phyloP scores from a whole-genome alignment of 495 filamentous ascomycete genomes.

The Copromyces sp. region DNA sequence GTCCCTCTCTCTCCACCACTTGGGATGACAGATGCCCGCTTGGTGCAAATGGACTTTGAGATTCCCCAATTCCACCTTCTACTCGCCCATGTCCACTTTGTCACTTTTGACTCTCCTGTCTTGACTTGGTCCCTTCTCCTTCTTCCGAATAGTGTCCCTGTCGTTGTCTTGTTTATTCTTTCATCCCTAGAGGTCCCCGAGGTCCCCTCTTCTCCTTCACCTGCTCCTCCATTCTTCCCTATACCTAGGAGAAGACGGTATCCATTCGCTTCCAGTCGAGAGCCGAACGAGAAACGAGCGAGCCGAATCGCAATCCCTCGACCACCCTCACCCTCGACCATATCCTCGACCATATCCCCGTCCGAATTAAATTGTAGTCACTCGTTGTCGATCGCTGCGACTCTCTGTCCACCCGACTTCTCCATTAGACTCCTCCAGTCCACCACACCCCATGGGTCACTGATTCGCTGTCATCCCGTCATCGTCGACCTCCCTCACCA shows the following conservation, averaged over 20 bases:
- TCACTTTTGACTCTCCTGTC: conserved; percentile 10
- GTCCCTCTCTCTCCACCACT: neutral
- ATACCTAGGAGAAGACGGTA: neutral
- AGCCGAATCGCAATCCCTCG: neutral
- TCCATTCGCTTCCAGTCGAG: neutral
- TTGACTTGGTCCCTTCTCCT: conserved; percentile 4
- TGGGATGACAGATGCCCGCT: neutral
- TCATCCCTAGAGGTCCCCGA: neutral
- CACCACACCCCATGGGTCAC: neutral
- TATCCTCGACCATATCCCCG: neutral
- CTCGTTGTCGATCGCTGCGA: neutral
- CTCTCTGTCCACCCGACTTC: neutral
- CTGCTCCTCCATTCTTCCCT: neutral
- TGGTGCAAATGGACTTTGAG: conserved; percentile 2
- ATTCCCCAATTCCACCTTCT: conserved; percentile 5
- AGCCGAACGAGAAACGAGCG: neutral
- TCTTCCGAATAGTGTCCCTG: neutral
- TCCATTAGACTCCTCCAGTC: neutral
- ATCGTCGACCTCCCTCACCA: neutral
- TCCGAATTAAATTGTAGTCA: neutral
- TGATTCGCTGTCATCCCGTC: neutral
- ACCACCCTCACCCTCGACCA: neutral
- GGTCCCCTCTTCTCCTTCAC: neutral
- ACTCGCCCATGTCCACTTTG: neutral
- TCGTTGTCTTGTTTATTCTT: neutral